A percentile compares a stretch with the other conserved stretches of the same genome.
Evolutionary conservation across 257 asterid genomes (phyloP).

Genomic region (Nicotiana tomentosiformis): DNA sequence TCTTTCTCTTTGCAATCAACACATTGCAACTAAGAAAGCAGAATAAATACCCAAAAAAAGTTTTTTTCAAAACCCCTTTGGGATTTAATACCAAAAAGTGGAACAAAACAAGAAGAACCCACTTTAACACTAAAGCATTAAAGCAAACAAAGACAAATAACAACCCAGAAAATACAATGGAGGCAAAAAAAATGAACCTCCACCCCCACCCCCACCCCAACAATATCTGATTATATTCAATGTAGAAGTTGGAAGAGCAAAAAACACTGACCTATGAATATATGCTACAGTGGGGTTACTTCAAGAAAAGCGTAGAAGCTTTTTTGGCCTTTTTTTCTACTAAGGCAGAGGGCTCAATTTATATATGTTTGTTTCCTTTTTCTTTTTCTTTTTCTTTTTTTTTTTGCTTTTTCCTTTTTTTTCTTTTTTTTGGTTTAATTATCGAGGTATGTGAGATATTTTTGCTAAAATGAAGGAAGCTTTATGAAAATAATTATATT

Average conservation of each 20-base stretch:
- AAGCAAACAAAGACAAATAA: background rate
- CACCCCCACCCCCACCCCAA: too few relatives aligned
- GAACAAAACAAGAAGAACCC: constrained; percentile 24
- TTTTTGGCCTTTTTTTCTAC: constrained; percentile 4
- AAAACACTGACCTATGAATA: background rate
- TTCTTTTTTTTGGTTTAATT: background rate
- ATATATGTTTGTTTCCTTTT: background rate
- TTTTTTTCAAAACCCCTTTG: constrained; percentile 20
- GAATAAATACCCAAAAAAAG: constrained; percentile 10
- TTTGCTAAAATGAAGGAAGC: background rate
- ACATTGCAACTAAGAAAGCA: background rate
- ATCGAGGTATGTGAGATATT: background rate
- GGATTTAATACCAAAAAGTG: constrained; percentile 33
- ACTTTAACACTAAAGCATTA: constrained; percentile 11
- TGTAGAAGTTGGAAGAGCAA: background rate
- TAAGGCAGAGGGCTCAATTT: background rate
- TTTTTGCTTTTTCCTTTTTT: background rate
- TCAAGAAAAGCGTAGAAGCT: constrained; percentile 21
- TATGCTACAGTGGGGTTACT: constrained; percentile 30
- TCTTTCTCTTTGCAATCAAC: too few relatives aligned
- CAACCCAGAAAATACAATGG: constrained; percentile 21
- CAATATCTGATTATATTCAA: background rate
- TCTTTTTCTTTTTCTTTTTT: background rate
- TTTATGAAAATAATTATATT: too few relatives aligned
- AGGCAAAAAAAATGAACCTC: background rate